phyloP scores from a whole-genome alignment of 169 alveolate species.

The Cryptosporidium sp. region DNA sequence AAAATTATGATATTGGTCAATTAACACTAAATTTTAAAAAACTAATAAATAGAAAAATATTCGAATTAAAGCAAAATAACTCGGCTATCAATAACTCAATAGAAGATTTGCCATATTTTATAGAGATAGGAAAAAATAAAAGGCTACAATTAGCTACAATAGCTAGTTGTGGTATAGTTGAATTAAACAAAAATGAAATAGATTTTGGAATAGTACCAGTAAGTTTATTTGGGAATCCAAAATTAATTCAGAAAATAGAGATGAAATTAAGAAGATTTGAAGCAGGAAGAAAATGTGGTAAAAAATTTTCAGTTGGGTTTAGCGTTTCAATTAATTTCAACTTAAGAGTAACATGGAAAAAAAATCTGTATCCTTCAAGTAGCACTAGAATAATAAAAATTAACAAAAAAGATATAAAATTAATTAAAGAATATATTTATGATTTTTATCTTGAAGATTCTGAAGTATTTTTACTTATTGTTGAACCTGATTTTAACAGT shows the following conservation, averaged over 20 bases:
- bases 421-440: not conserved
- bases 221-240: not conserved
- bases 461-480: not conserved
- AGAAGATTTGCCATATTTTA: slow-evolving; percentile 18
- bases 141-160: slow-evolving; percentile 5
- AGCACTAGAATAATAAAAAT: not conserved
- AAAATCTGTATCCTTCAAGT: not conserved
- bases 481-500: slow-evolving; percentile 27
- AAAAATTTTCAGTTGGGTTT: not conserved
- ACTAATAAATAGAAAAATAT: not conserved
- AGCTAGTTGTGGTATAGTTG: slow-evolving; percentile 22
- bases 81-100: not conserved
- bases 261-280: not conserved
- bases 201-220: slow-evolving; percentile 66
- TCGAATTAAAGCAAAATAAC: not conserved
- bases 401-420: not conserved
- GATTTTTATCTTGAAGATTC: not conserved
- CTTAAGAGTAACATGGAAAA: not conserved
- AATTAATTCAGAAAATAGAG: not conserved
- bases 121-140: not conserved
- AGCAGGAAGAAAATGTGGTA: not conserved
- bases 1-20: not conserved
- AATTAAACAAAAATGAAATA: not conserved
- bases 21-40: not conserved
- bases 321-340: not conserved